Evolutionary conservation across 2,329 filamentous ascomycete genomes (phyloP).

Genomic region (Lecanicillium sp.): DNA sequence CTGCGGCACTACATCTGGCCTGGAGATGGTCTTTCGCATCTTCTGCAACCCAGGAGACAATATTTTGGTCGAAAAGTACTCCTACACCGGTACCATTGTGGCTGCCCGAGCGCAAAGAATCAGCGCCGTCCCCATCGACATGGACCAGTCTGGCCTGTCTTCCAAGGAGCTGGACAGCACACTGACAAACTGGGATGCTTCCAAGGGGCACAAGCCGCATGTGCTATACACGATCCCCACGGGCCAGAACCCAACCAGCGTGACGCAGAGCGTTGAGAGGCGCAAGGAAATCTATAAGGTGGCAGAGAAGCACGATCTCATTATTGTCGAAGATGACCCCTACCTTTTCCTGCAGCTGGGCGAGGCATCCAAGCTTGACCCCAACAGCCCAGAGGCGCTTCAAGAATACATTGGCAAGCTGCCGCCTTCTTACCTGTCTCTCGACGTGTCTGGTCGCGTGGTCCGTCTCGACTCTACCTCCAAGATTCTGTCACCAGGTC

Average conservation of each 20-base stretch:
- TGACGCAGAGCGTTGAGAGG: constrained; percentile 61
- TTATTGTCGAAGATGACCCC: constrained; percentile 79
- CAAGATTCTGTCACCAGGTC: constrained; percentile 75
- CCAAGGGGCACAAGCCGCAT: constrained; percentile 36
- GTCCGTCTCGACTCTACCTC: constrained; percentile 82
- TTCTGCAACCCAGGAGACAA: constrained; percentile 57
- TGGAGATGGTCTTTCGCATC: constrained; percentile 62
- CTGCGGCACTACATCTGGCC: constrained; percentile 59
- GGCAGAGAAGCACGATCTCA: constrained; percentile 70
- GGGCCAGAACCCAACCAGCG: constrained; percentile 79
- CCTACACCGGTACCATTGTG: constrained; percentile 46
- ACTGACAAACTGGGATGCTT: constrained; percentile 57
- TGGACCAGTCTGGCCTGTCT: constrained; percentile 62
- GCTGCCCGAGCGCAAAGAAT: constrained; percentile 58
- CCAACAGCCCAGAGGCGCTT: constrained; percentile 2
- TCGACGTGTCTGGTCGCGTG: constrained; percentile 56
- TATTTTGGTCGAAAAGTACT: constrained; percentile 61
- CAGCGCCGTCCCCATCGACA: constrained; percentile 52
- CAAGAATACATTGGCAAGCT: constrained; percentile 13
- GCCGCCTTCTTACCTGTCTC: constrained; percentile 25
- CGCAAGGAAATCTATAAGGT: constrained; percentile 65
- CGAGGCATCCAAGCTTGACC: constrained; percentile 15
- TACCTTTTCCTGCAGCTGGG: constrained; percentile 77
- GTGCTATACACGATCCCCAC: constrained; percentile 55
- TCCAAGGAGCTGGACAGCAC: constrained; percentile 56